Conservation (phyloP, 2,329 filamentous ascomycete genomes). For the Pseudocercospora crystallina region DNA sequence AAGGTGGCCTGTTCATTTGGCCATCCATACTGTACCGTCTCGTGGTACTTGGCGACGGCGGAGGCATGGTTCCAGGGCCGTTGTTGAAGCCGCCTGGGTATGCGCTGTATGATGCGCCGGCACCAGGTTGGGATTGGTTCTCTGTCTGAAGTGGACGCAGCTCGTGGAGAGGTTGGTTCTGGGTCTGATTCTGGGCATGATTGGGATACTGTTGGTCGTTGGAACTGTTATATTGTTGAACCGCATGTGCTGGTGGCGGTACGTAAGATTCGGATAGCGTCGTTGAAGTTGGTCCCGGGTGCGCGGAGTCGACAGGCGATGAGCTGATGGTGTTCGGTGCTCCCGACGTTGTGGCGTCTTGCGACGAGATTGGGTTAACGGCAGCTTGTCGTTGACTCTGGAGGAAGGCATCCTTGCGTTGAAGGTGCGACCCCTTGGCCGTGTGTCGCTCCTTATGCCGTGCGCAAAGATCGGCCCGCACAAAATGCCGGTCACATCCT, state of each 20-base stretch:
- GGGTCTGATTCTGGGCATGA: constrained; percentile 1
- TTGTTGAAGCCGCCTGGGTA: constrained; percentile 15
- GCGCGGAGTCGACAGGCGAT: constrained; percentile 25
- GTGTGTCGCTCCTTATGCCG: constrained; percentile 54
- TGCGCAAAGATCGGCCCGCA: constrained; percentile 88
- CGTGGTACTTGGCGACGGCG: constrained; percentile 16
- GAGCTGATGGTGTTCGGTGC: constrained; percentile 18
- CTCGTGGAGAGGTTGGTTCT: constrained; percentile 5
- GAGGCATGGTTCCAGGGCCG: constrained; percentile 8
- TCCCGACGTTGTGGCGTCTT: constrained; percentile 18
- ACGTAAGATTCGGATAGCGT: constrained; percentile 13
- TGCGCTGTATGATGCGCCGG: constrained; percentile 11
- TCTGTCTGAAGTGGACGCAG: constrained; percentile 14
- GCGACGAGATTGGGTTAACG: constrained; percentile 9
- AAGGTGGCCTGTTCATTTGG: constrained; percentile 14
- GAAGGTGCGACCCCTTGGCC: constrained; percentile 70
- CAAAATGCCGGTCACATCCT: constrained; percentile 86
- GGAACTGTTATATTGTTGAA: constrained; percentile 15
- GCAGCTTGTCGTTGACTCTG: constrained; percentile 37
- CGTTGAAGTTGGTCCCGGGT: constrained; percentile 13
- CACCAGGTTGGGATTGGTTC: constrained; percentile 9
- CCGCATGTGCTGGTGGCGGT: constrained; percentile 10
- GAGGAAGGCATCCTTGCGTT: constrained; percentile 69
- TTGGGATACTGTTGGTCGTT: constrained; percentile 12
- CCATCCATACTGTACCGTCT: constrained; percentile 28